Evolutionary conservation across 2,329 filamentous ascomycete genomes (phyloP).

Genomic region (Penicillium sp.): DNA sequence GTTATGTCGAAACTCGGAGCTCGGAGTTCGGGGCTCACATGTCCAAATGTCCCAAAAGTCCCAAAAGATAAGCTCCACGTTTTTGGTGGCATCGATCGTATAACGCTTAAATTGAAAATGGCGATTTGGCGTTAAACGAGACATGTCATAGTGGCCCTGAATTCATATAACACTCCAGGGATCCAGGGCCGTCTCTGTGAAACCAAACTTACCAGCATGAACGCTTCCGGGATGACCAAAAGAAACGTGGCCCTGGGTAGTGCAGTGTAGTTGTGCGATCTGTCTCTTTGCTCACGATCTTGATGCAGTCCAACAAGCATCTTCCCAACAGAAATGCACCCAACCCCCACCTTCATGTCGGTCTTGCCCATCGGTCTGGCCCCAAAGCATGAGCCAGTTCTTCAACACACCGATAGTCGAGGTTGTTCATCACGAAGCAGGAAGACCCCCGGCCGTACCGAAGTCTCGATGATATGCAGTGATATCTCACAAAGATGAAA

Average conservation of each 20-base stretch:
- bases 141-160: neutral
- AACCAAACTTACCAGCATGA: neutral
- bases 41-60: neutral
- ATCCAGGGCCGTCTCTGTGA: neutral
- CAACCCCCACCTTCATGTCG: neutral
- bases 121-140: neutral
- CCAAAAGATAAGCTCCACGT: neutral
- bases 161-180: neutral
- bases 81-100: neutral
- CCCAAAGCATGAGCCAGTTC: neutral
- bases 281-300: neutral
- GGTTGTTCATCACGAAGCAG: neutral
- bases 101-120: neutral
- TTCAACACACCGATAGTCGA: neutral
- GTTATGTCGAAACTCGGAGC: neutral
- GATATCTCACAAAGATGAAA: neutral
- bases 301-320: neutral
- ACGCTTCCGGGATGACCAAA: neutral
- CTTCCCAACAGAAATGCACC: neutral
- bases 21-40: conserved; percentile 5
- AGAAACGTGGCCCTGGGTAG: neutral
- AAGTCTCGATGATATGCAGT: neutral
- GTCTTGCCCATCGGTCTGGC: neutral
- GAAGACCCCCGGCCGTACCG: neutral
- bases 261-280: neutral